Base-by-base conservation (phyloP, 2,329 filamentous ascomycete genomes). In the Aspergillus fijiensis region DNA sequence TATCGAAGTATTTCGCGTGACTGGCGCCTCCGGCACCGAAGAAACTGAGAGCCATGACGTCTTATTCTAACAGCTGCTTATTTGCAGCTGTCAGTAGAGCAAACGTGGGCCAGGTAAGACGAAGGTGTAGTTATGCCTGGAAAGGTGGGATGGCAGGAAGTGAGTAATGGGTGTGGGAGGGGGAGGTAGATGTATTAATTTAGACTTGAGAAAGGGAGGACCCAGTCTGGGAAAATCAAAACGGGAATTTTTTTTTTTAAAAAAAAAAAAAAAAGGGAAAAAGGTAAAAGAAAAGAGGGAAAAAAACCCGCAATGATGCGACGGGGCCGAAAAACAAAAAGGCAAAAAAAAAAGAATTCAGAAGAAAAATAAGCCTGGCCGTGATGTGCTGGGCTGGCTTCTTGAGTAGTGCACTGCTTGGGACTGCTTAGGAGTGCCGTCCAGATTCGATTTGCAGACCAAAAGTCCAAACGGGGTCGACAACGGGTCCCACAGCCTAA, bases 1-100 rank as follows among this genome's bases (percentile, higher is more conserved):
- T 81, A 69, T 82, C 79, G 62, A 81, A 82, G 62, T 80, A 79
- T 66, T 81, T 81, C 65, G 79, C 77, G 63, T 77, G 74, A 65
- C 75, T 80, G 57, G 76, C 72, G 65, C 74, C 74, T 61, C 74
- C 68, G 50, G 74, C 71, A 66, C 75, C 75, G 55, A 81, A 76
- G 65, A 80, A 79, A 69, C 75, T 81, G 69, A 80, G 76, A 60
- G 78, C 77, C 78, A 80, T 80, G 65, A 59, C 59, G 59, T 51
- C 60, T 55, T 14, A 19, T 61, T 59, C 62, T 62, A 65, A 58
- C 65, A 60, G 65, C 66, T 57, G 64, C 64, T 60, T 57, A 63
- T 29, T 35, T 47, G 66, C 60, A 66, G 67, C 65, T 51, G 61
- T 48, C 49, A 60, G 61, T 48, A 56, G 57, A 55, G 42, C 11